Percentiles rank a stretch among this genome's conserved stretches.
phyloP scores from a whole-genome alignment of 2,329 filamentous ascomycete genomes.

The Daldinia sp. region DNA sequence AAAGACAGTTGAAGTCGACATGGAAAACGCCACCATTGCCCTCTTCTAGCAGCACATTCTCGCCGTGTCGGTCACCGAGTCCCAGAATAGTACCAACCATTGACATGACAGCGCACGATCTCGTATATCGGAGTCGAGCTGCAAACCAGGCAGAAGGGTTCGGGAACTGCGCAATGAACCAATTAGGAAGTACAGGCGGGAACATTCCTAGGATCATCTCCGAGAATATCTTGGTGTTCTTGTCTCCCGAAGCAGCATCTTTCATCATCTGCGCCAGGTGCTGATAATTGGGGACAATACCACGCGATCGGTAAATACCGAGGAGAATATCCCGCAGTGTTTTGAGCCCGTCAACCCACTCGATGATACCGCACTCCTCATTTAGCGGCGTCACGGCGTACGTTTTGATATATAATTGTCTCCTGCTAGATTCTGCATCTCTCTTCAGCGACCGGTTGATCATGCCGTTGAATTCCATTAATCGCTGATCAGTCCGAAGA shows the following conservation, averaged over 20 bases:
- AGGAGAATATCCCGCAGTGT: constrained; percentile 93
- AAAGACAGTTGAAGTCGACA: constrained; percentile 99
- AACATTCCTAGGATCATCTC: constrained; percentile 74
- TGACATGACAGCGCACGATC: constrained; percentile 98
- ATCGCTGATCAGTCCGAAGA: constrained; percentile 93
- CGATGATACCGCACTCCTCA: constrained; percentile 96
- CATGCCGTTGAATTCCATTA: constrained; percentile 99
- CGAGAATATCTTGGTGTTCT: constrained; percentile 78
- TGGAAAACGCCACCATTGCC: constrained; percentile 94
- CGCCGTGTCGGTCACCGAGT: constrained; percentile 93
- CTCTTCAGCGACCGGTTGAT: constrained; percentile 95
- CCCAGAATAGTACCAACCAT: constrained; percentile 97
- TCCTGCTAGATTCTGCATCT: constrained; percentile 88
- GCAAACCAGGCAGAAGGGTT: constrained; percentile 93
- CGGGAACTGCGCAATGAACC: constrained; percentile 96
- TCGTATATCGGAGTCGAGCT: constrained; percentile 87
- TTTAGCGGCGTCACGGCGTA: constrained; percentile 97
- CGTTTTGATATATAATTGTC: constrained; percentile 94
- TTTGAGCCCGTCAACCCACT: constrained; percentile 97
- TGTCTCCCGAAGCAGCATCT: constrained; percentile 67
- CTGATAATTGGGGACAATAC: constrained; percentile 76
- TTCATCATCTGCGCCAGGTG: constrained; percentile 74
- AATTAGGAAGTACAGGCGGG: constrained; percentile 86
- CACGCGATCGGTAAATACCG: constrained; percentile 79
- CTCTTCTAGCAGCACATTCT: constrained; percentile 96